phyloP scores from a whole-genome alignment of 2,329 filamentous ascomycete genomes.

The Dryadomyces sulphureus region DNA sequence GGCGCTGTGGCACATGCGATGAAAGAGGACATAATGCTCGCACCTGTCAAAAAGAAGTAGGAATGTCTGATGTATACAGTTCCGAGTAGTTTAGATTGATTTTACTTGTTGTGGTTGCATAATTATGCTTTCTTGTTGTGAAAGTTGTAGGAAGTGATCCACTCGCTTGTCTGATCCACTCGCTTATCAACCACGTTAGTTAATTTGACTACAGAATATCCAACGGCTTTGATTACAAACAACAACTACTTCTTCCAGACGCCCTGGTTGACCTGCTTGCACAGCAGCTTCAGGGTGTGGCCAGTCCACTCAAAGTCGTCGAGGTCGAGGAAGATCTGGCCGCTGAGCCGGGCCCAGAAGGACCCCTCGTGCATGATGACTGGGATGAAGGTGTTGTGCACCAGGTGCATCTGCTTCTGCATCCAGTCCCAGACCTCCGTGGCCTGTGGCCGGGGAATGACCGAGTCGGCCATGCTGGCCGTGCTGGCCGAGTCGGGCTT shows the following conservation, averaged over 20 bases:
- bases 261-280: conserved; percentile 7
- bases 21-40: no score
- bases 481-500: conserved; percentile 1
- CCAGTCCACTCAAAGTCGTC: conserved; percentile 51
- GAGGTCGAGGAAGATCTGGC: conserved; percentile 51
- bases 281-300: conserved; percentile 24
- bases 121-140: no score
- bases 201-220: no score
- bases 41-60: no score
- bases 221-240: neutral
- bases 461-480: neutral
- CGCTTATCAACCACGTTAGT: no score
- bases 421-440: conserved; percentile 21
- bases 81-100: no score
- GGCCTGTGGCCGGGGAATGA: conserved; percentile 9
- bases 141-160: no score
- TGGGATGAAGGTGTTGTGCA: conserved; percentile 43
- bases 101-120: no score
- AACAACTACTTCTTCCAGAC: conserved; percentile 7
- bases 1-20: no score
- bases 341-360: conserved; percentile 50
- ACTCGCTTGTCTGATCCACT: no score
- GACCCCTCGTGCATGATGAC: conserved; percentile 36
- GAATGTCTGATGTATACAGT: no score
- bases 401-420: conserved; percentile 21